Evolutionary conservation across 768 basidiomycete genomes (phyloP).

Genomic region (Hortiboletus campestris): DNA sequence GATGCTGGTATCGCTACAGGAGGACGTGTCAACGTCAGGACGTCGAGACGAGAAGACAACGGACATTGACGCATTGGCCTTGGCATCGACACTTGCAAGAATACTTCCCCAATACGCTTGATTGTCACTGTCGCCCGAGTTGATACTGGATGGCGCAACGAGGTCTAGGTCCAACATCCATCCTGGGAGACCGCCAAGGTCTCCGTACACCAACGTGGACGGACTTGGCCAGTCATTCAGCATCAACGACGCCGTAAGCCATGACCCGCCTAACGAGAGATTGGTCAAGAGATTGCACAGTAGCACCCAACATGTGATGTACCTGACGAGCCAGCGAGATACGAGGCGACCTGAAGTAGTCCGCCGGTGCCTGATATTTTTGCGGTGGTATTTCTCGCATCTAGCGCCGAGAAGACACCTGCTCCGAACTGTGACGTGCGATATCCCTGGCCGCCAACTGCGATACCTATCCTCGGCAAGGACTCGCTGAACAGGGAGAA

Average conservation of each 20-base stretch:
- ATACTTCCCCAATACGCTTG: conserved; percentile 54
- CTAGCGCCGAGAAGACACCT: conserved; percentile 54
- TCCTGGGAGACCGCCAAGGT: conserved; percentile 43
- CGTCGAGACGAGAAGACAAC: conserved; percentile 18
- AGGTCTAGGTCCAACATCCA: conserved; percentile 61
- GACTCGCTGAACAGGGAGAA: conserved; percentile 39
- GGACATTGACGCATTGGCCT: conserved; percentile 53
- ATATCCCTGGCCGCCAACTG: conserved; percentile 69
- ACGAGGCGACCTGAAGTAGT: conserved; percentile 67
- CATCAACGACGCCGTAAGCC: conserved; percentile 61
- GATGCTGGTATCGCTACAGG: conserved; percentile 56
- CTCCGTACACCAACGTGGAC: conserved; percentile 58
- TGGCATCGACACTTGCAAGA: conserved; percentile 54
- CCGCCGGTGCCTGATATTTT: conserved; percentile 63
- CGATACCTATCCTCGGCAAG: conserved; percentile 58
- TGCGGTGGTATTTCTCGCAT: conserved; percentile 58
- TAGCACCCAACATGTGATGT: conserved; percentile 4
- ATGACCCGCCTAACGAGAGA: conserved; percentile 52
- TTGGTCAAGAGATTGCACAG: background rate
- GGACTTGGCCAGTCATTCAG: conserved; percentile 64
- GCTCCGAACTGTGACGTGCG: conserved; percentile 68
- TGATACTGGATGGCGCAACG: conserved; percentile 49
- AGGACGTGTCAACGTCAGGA: background rate
- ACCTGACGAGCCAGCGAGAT: conserved; percentile 68
- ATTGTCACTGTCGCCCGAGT: conserved; percentile 46